These are phyloP conservation scores for Entoloma clypeatum DNA, from an alignment of 1,284 basidiomycete species.

Conservation along the genomic window DNA sequence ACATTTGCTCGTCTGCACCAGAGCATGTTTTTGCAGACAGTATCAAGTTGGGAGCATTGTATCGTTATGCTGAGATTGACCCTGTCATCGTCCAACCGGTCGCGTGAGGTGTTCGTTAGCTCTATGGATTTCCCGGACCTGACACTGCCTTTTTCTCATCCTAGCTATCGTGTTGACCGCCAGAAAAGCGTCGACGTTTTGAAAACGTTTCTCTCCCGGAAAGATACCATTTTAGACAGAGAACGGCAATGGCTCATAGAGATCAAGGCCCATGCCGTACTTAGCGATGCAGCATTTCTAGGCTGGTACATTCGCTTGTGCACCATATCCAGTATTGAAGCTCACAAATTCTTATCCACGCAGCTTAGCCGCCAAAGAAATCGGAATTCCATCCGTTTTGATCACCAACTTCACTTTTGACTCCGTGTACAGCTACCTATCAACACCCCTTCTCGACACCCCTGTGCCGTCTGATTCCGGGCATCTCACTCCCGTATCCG, in stretches of 20 bases:
- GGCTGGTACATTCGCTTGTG: constrained; percentile 52
- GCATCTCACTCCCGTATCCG: constrained; percentile 14
- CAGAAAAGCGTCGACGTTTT: constrained; percentile 63
- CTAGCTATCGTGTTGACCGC: constrained; percentile 66
- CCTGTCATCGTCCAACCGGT: constrained; percentile 71
- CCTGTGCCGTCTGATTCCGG: constrained; percentile 21
- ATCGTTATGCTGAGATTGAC: constrained; percentile 66
- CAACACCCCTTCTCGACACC: constrained; percentile 43
- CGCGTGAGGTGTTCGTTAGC: constrained; percentile 43
- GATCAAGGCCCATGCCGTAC: constrained; percentile 53
- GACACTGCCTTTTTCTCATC: constrained; percentile 6
- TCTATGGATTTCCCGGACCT: constrained; percentile 1
- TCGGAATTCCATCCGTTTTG: constrained; percentile 62
- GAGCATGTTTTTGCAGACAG: constrained; percentile 62
- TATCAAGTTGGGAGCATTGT: constrained; percentile 53
- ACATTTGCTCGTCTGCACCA: constrained; percentile 68
- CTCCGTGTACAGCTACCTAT: constrained; percentile 74
- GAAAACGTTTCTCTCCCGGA: constrained; percentile 50
- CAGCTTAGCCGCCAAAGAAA: constrained; percentile 64
- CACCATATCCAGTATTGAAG: neutral
- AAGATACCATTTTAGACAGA: constrained; percentile 50
- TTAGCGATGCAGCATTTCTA: constrained; percentile 76
- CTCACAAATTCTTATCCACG: neutral
- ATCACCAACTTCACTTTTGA: constrained; percentile 82
- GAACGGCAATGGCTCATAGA: constrained; percentile 58